These are phyloP conservation scores for Ilex asprella DNA, from an alignment of 257 asterid species.

Conservation along the genomic window DNA sequence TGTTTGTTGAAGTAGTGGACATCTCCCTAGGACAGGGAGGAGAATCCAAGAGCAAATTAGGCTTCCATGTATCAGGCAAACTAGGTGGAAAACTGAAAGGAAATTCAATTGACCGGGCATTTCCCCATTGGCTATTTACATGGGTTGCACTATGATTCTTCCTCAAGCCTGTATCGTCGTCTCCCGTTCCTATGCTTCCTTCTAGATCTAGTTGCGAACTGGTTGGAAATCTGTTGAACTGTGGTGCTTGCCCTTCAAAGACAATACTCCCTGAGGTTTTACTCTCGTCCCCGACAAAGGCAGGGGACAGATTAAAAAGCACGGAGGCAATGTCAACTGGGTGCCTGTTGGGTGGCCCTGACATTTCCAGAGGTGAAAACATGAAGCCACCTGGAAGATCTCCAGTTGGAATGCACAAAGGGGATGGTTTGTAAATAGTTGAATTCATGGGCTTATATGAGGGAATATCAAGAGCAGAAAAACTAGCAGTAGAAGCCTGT, in stretches of 20 bases:
- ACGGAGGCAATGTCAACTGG: conserved; percentile 30
- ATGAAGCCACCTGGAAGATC: conserved; percentile 30
- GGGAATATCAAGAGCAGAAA: conserved; percentile 26
- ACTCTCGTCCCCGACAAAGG: conserved; percentile 10
- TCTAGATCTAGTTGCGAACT: conserved; percentile 36
- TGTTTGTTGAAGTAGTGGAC: conserved; percentile 45
- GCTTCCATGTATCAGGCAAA: conserved; percentile 22
- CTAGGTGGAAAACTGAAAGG: conserved; percentile 45
- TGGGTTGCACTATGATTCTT: conserved; percentile 9
- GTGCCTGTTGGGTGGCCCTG: conserved; percentile 22
- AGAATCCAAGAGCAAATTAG: conserved; percentile 48
- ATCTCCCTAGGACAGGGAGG: conserved; percentile 56
- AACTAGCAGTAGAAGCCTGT: conserved; percentile 12
- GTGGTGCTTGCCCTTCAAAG: conserved; percentile 29
- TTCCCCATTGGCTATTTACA: conserved; percentile 25
- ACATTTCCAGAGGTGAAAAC: conserved; percentile 31
- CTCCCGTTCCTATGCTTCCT: conserved; percentile 11
- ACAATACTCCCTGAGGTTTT: conserved; percentile 18
- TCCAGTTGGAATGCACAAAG: conserved; percentile 16
- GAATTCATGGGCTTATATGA: conserved; percentile 14
- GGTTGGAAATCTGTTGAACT: conserved; percentile 25
- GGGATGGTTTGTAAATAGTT: conserved; percentile 11
- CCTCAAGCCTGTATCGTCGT: conserved; percentile 11
- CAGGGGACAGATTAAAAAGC: conserved; percentile 24
- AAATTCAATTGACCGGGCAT: conserved; percentile 33